phyloP scores from a whole-genome alignment of 2,329 filamentous ascomycete genomes.

The Pestalotiopsis sp. region DNA sequence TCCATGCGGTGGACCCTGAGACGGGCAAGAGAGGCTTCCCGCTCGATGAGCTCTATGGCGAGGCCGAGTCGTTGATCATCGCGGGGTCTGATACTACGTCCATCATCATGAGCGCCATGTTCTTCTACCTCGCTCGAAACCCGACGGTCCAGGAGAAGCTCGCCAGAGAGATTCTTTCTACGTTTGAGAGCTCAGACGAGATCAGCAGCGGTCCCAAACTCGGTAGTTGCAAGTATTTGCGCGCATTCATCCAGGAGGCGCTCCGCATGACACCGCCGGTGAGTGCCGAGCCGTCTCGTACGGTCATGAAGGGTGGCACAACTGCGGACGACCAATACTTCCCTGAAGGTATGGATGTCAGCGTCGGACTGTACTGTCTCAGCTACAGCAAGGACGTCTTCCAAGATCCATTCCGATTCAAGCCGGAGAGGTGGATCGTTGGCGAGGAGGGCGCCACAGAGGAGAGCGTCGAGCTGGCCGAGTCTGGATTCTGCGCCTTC shows the following conservation, averaged over 20 bases:
- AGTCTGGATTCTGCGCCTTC: constrained; percentile 6
- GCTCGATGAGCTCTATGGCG: neutral
- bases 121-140: constrained; percentile 12
- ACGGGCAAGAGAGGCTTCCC: constrained; percentile 1
- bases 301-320: constrained; percentile 12
- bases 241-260: constrained; percentile 18
- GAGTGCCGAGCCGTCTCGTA: constrained; percentile 12
- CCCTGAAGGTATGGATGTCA: constrained; percentile 10
- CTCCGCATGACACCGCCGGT: constrained; percentile 17
- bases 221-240: constrained; percentile 13
- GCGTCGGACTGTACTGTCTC: constrained; percentile 13
- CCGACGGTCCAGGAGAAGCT: constrained; percentile 8
- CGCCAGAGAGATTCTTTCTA: constrained; percentile 3
- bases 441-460: constrained; percentile 13
- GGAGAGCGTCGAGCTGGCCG: constrained; percentile 4
- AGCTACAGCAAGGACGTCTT: constrained; percentile 13
- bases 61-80: constrained; percentile 3
- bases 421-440: constrained; percentile 18
- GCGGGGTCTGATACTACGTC: constrained; percentile 8
- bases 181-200: constrained; percentile 6
- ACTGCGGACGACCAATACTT: constrained; percentile 8
- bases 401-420: constrained; percentile 12
- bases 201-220: constrained; percentile 7
- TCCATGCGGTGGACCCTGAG: neutral
- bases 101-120: constrained; percentile 5